These are phyloP conservation scores for Penicillium paxilli DNA, from an alignment of 495 filamentous ascomycete species.

Conservation along the genomic window DNA sequence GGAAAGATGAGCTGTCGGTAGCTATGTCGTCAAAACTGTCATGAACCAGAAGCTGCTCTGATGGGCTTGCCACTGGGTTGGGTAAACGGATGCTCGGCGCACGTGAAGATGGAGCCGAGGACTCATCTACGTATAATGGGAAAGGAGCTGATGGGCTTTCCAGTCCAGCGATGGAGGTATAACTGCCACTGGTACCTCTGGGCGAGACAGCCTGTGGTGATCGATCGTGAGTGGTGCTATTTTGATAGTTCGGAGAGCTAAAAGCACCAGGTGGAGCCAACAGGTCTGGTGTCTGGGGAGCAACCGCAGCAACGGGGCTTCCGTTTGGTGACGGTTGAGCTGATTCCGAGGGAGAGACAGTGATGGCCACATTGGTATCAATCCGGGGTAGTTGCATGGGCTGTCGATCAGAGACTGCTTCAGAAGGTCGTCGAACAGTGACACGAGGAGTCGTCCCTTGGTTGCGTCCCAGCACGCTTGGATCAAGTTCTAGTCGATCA, in stretches of 20 bases:
- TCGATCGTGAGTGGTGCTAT: constrained; percentile 15
- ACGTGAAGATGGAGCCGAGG: constrained; percentile 42
- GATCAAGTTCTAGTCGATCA: constrained; percentile 41
- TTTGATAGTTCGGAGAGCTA: constrained; percentile 36
- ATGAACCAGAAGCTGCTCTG: constrained; percentile 39
- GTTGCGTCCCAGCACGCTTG: constrained; percentile 25
- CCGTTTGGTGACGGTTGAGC: constrained; percentile 18
- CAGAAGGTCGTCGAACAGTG: constrained; percentile 37
- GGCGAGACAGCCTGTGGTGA: constrained; percentile 38
- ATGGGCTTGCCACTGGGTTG: constrained; percentile 47
- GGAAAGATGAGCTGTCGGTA: constrained; percentile 11
- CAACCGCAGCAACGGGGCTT: constrained; percentile 15
- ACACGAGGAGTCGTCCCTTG: constrained; percentile 22
- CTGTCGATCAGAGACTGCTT: constrained; percentile 12
- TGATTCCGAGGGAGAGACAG: constrained; percentile 43
- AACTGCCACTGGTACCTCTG: constrained; percentile 18
- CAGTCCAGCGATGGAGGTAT: constrained; percentile 1
- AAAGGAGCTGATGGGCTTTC: constrained; percentile 47
- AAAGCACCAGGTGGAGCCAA: constrained; percentile 41
- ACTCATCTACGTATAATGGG: constrained; percentile 50
- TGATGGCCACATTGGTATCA: constrained; percentile 18
- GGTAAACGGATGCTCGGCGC: constrained; percentile 55
- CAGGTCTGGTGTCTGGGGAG: constrained; percentile 27
- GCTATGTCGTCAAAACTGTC: constrained; percentile 25
- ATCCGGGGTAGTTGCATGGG: constrained; percentile 18